phyloP scores from a whole-genome alignment of 2,329 filamentous ascomycete genomes.

The Tolypocladium ophioglossoides region DNA sequence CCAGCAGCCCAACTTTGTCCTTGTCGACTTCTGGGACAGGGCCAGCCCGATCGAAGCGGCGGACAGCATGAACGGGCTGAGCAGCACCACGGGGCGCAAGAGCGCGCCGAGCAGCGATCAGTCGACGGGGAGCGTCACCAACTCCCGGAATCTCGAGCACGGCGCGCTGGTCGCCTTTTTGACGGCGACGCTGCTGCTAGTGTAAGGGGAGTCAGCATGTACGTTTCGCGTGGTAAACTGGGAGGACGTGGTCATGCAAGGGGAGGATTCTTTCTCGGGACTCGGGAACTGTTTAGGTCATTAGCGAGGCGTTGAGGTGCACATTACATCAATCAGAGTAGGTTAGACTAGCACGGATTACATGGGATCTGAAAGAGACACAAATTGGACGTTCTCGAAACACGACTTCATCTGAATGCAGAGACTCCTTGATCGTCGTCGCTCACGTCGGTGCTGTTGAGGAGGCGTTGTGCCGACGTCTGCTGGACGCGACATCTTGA shows the following conservation, averaged over 20 bases:
- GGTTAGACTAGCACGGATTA: not conserved
- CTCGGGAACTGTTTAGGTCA: not conserved
- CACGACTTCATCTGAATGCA: too few species aligned
- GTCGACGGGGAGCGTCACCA: conserved; percentile 6
- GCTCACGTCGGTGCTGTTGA: not conserved
- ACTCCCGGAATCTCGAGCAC: conserved; percentile 14
- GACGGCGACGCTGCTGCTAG: conserved; percentile 28
- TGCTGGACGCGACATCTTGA: not conserved
- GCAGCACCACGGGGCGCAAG: conserved; percentile 24
- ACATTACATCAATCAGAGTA: not conserved
- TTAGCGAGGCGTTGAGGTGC: not conserved
- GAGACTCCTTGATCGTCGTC: too few species aligned
- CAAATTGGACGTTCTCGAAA: too few species aligned
- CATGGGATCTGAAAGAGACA: not conserved
- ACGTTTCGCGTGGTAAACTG: not conserved
- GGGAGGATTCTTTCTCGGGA: not conserved
- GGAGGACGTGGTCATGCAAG: not conserved
- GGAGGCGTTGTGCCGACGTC: not conserved
- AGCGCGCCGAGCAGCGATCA: conserved; percentile 4
- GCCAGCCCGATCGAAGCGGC: conserved; percentile 60
- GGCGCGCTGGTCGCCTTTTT: conserved; percentile 34
- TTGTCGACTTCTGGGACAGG: conserved; percentile 73
- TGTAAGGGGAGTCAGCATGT: conserved; percentile 6
- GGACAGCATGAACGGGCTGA: conserved; percentile 54
- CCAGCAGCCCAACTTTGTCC: conserved; percentile 57